phyloP scores from a whole-genome alignment of 176 grass and related monocot genomes.

The Pontederia crassipes region DNA sequence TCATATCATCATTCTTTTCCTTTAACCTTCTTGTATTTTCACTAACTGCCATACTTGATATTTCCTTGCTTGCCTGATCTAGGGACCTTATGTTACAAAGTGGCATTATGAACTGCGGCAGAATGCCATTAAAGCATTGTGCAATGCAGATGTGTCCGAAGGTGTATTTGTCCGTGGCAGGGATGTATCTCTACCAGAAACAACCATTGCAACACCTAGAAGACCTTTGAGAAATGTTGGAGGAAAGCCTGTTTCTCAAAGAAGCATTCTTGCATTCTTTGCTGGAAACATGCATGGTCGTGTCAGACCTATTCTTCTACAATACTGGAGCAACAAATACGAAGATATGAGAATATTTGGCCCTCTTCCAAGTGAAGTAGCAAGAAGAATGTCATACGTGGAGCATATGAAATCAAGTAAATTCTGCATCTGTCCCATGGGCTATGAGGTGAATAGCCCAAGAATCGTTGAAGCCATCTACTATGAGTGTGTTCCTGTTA shows the following conservation, averaged over 20 bases:
- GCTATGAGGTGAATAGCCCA: constrained; percentile 86
- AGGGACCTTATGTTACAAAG: constrained; percentile 62
- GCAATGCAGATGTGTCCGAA: constrained; percentile 81
- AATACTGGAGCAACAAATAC: constrained; percentile 42
- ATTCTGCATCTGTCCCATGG: constrained; percentile 86
- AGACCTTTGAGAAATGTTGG: constrained; percentile 51
- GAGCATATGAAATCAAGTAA: constrained; percentile 86
- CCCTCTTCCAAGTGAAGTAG: constrained; percentile 49
- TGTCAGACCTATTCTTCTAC: constrained; percentile 50
- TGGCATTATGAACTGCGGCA: constrained; percentile 43
- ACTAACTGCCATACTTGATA: neutral
- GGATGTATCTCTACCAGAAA: constrained; percentile 74
- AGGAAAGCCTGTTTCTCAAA: constrained; percentile 38
- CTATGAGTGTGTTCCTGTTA: constrained; percentile 83
- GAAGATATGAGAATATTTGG: constrained; percentile 56
- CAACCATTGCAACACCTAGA: constrained; percentile 44
- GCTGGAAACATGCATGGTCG: constrained; percentile 68
- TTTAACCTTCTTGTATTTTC: neutral
- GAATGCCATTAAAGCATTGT: constrained; percentile 66
- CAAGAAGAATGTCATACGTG: constrained; percentile 56
- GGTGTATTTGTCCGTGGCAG: constrained; percentile 57
- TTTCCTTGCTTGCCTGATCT: neutral
- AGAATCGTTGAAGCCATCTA: constrained; percentile 73
- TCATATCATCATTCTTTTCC: neutral
- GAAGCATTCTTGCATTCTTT: constrained; percentile 70